phyloP scores from a whole-genome alignment of 2,329 filamentous ascomycete species.

The Aspergillus caelatus region DNA sequence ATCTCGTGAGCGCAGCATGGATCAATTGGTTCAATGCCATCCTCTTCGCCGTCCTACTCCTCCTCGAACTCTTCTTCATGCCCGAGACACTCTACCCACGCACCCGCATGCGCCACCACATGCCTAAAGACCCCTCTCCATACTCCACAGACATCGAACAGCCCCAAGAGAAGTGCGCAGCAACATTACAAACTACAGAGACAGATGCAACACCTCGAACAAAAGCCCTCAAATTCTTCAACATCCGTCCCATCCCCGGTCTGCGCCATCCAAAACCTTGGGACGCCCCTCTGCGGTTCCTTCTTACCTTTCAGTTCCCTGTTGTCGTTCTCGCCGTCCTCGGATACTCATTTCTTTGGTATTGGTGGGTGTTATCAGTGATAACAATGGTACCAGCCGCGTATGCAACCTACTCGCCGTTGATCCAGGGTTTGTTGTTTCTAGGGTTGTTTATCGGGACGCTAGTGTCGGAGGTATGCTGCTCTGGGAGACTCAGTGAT shows the following conservation, averaged over 20 bases:
- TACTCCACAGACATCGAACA: conserved; percentile 31
- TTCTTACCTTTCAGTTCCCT: conserved; percentile 51
- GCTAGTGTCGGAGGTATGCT: conserved; percentile 54
- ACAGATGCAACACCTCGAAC: conserved; percentile 38
- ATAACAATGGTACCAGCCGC: conserved; percentile 58
- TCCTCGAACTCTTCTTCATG: conserved; percentile 54
- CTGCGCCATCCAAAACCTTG: conserved; percentile 55
- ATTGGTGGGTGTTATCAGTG: conserved; percentile 60
- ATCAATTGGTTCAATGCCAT: conserved; percentile 60
- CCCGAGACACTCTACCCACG: conserved; percentile 62
- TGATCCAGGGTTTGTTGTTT: conserved; percentile 58
- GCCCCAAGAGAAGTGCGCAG: background rate
- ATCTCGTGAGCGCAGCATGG: conserved; percentile 53
- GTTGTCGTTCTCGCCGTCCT: conserved; percentile 51
- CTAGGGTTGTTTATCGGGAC: conserved; percentile 58
- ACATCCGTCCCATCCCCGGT: conserved; percentile 51
- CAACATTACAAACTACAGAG: conserved; percentile 1
- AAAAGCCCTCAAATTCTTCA: conserved; percentile 49
- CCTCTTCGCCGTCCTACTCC: conserved; percentile 52
- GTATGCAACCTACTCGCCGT: conserved; percentile 51
- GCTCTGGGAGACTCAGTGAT: conserved; percentile 58
- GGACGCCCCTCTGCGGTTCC: conserved; percentile 51
- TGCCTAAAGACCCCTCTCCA: conserved; percentile 25
- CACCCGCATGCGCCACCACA: conserved; percentile 48
- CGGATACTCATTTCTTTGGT: conserved; percentile 58